A percentile compares a stretch with the other conserved stretches of the same genome.
Conservation (phyloP, 345 rosid genomes). For the Schrenkiella parvula region DNA sequence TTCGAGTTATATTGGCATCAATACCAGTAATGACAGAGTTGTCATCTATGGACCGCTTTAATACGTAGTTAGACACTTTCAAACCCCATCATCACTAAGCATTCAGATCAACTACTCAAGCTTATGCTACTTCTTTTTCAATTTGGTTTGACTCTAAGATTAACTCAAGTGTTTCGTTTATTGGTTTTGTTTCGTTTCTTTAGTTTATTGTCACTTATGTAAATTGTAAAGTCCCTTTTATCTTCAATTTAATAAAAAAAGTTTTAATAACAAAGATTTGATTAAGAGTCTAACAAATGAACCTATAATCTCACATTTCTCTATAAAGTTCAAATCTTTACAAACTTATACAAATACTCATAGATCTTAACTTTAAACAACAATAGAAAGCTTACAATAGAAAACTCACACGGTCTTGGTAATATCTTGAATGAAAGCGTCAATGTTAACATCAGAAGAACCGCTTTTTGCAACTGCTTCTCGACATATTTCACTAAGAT, state of each 20-base stretch:
- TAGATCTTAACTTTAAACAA: not conserved
- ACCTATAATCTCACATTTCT: too few relatives aligned
- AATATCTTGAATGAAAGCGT: slow-evolving; percentile 39
- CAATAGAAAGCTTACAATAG: not conserved
- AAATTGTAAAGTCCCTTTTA: not conserved
- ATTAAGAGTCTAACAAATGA: not conserved
- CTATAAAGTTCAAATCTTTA: not conserved
- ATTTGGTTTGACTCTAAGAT: not conserved
- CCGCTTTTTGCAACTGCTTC: not conserved
- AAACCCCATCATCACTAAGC: not conserved
- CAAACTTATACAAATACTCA: not conserved
- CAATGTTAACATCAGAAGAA: slow-evolving; percentile 39
- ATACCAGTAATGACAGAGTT: too few relatives aligned
- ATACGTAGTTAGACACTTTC: too few relatives aligned
- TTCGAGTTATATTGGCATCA: too few relatives aligned
- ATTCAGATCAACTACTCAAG: not conserved
- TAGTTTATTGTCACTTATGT: not conserved
- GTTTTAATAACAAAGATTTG: not conserved
- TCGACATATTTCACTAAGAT: not conserved
- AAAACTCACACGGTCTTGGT: not conserved
- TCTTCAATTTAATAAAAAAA: not conserved
- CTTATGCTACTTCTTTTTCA: not conserved
- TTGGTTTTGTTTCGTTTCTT: not conserved
- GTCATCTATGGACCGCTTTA: too few relatives aligned
- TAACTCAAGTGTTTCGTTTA: too few relatives aligned